These are phyloP conservation scores for Coriaria nepalensis DNA, from an alignment of 306 rosid species.

Conservation along the genomic window DNA sequence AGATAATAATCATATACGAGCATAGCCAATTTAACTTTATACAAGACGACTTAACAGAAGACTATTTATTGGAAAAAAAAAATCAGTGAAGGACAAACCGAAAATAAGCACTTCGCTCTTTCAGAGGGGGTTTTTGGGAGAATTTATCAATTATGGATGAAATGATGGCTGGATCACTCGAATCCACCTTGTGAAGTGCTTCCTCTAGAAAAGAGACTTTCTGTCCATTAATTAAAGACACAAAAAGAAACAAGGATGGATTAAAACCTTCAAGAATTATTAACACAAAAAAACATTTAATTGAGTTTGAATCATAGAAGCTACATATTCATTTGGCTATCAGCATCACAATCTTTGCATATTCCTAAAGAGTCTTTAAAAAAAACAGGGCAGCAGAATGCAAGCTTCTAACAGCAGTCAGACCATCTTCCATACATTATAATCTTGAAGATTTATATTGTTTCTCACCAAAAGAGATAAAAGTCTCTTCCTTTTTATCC, in stretches of 20 bases:
- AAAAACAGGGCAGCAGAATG: too few relatives aligned
- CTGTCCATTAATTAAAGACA: constrained; percentile 31
- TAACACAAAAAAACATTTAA: neutral
- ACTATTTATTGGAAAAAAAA: neutral
- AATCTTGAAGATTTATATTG: too few relatives aligned
- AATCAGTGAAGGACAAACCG: constrained; percentile 32
- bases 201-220: constrained; percentile 57
- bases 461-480: too few relatives aligned
- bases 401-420: too few relatives aligned
- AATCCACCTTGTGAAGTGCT: constrained; percentile 40
- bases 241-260: neutral
- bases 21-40: too few relatives aligned
- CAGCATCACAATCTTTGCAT: too few relatives aligned
- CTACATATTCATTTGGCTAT: too few relatives aligned
- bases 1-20: too few relatives aligned
- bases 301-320: constrained; percentile 9
- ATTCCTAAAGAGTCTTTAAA: too few relatives aligned
- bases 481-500: too few relatives aligned
- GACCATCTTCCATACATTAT: too few relatives aligned
- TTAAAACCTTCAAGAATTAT: neutral
- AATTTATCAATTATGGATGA: constrained; percentile 44
- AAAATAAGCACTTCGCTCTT: constrained; percentile 42
- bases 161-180: constrained; percentile 37
- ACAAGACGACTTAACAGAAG: too few relatives aligned
- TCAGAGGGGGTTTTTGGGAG: constrained; percentile 41